Conservation (phyloP, 2,329 filamentous ascomycete genomes). For the Hypomyces perniciosus region DNA sequence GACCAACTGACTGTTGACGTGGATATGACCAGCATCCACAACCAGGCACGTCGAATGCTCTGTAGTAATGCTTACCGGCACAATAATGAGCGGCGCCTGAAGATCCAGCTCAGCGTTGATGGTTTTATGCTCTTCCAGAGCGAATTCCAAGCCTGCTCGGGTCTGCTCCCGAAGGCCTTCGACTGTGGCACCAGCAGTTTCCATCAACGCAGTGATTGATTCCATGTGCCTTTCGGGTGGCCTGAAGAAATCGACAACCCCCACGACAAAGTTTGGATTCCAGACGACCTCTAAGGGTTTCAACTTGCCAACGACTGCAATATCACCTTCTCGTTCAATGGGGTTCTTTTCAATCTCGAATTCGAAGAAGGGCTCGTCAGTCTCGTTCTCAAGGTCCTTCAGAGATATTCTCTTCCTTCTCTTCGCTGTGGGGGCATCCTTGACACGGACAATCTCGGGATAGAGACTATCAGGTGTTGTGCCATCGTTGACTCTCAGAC, state of each 20-base stretch:
- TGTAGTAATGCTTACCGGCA: slow-evolving; percentile 85
- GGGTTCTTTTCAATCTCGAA: slow-evolving; percentile 93
- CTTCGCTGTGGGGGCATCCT: slow-evolving; percentile 57
- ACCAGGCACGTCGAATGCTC: slow-evolving; percentile 82
- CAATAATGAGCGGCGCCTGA: slow-evolving; percentile 91
- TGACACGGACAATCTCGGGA: slow-evolving; percentile 92
- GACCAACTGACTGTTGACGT: slow-evolving; percentile 87
- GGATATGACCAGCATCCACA: slow-evolving; percentile 91
- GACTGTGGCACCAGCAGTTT: slow-evolving; percentile 90
- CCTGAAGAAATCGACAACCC: slow-evolving; percentile 90
- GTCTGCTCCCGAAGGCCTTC: slow-evolving; percentile 95
- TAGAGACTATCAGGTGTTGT: slow-evolving; percentile 88
- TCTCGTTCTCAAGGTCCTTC: slow-evolving; percentile 44
- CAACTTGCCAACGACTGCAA: slow-evolving; percentile 81
- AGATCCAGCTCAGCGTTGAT: slow-evolving; percentile 94
- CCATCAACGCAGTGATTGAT: slow-evolving; percentile 92
- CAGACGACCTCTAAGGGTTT: slow-evolving; percentile 97
- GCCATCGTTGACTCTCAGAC: slow-evolving; percentile 89
- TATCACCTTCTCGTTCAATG: slow-evolving; percentile 84
- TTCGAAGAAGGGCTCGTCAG: slow-evolving; percentile 78
- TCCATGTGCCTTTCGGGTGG: slow-evolving; percentile 98
- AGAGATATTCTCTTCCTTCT: slow-evolving; percentile 46
- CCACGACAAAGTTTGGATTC: slow-evolving; percentile 89
- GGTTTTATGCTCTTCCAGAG: slow-evolving; percentile 94
- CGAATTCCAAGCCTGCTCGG: slow-evolving; percentile 90